These are phyloP conservation scores for Trichoderma gamsii DNA, from an alignment of 495 filamentous ascomycete genomes.

Conservation along the genomic window DNA sequence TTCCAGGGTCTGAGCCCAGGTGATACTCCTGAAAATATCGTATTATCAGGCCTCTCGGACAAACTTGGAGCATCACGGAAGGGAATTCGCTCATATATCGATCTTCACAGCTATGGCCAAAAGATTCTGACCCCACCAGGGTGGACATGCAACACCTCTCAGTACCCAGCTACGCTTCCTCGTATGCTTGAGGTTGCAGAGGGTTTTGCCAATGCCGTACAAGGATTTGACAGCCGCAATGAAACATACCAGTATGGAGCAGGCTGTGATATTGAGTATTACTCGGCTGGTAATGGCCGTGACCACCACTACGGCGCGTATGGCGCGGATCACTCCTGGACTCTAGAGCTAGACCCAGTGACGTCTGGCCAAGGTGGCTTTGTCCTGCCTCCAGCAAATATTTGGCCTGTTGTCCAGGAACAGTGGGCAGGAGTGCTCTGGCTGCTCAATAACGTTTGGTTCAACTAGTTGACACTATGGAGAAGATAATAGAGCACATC, in stretches of 20 bases:
- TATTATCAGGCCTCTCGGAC: slow-evolving; percentile 31
- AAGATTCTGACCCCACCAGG: slow-evolving; percentile 34
- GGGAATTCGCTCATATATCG: slow-evolving; percentile 54
- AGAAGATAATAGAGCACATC: too few species aligned
- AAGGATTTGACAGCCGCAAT: background rate
- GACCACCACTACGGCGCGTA: slow-evolving; percentile 51
- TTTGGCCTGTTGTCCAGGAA: background rate
- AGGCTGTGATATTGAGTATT: slow-evolving; percentile 52
- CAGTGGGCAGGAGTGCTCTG: background rate
- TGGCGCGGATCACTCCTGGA: slow-evolving; percentile 49
- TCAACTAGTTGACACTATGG: background rate
- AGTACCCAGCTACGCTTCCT: slow-evolving; percentile 42
- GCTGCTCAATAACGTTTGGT: slow-evolving; percentile 4
- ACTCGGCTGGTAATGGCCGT: slow-evolving; percentile 46
- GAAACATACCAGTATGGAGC: slow-evolving; percentile 37
- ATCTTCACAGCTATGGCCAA: slow-evolving; percentile 56
- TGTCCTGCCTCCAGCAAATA: slow-evolving; percentile 42
- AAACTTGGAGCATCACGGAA: slow-evolving; percentile 28
- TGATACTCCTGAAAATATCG: slow-evolving; percentile 30
- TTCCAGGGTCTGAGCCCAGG: slow-evolving; percentile 43
- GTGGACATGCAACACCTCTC: slow-evolving; percentile 36
- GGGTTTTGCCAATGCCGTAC: slow-evolving; percentile 3
- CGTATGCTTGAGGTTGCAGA: background rate
- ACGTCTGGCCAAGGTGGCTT: slow-evolving; percentile 42
- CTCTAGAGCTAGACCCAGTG: slow-evolving; percentile 45